Evolutionary conservation across 345 rosid genomes (phyloP), one percentile per base, ranked within the genome.

Genomic region (Corchorus capsularis): DNA sequence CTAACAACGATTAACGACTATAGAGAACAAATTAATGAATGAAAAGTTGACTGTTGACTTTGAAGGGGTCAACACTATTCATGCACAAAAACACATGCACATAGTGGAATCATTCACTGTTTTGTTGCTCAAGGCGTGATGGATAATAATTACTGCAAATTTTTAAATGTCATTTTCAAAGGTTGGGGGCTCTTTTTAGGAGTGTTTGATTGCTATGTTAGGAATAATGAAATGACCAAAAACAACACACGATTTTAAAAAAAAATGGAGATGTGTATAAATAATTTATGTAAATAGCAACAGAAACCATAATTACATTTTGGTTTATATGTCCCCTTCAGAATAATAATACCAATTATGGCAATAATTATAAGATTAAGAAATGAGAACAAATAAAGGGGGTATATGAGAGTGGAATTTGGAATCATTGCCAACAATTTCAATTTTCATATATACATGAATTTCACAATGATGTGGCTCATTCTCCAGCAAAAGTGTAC

Each of bases 271-370:
- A 73, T 65, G 77, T 27, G 27, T 27, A 27, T 71, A 73, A 14
- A 70, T 69, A 69, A 45, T 45, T 45, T 45, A 45, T 45, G 47
- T 45, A 67, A 81, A 78, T 71, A 76, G 67, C 81, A 82, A 78
- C 78, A 78, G 78, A 69, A 69, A 81, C 17, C 37, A 89, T 88
- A 85, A 92, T 89, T 85, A 64, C 83, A 15, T 84, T 83, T 85
- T 88, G 92, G 93, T 90, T 89, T 85, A 83, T 76, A 74, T 86
- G 89, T 89, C 88, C 78, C 85, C 91, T 86, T 90, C 91, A 66
- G 61, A 79, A 81, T 84, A 75, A 79, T 84, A 79, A 86, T 88
- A 59, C 84, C 80, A 86, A 87, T 88, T 85, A 86, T 91, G 71
- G 72, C 75, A 72, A 77, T 84, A 80, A 83, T 85, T 82, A 83